These are phyloP conservation scores for Geum urbanum DNA, from an alignment of 306 rosid genomes.

Conservation along the genomic window DNA sequence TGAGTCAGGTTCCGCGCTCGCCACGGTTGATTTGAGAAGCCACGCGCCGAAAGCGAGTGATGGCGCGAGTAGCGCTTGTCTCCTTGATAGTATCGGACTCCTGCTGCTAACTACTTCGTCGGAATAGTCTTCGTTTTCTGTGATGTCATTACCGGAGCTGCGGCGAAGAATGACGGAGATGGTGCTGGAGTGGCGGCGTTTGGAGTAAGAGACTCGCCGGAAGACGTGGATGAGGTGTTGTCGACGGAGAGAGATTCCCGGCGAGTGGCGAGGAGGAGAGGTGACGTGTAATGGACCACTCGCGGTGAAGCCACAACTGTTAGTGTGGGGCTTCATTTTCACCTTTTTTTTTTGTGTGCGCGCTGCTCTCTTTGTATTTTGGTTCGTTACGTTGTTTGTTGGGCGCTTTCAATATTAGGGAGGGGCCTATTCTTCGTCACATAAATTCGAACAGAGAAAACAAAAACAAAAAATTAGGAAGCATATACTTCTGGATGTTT, in stretches of 20 bases:
- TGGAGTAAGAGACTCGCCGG: constrained; percentile 26
- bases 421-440: not conserved
- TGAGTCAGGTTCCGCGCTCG: constrained; percentile 50
- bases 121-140: constrained; percentile 2
- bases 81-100: constrained; percentile 32
- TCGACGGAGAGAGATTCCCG: constrained; percentile 16
- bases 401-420: not conserved
- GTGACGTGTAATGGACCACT: constrained; percentile 29
- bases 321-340: constrained; percentile 52
- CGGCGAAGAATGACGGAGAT: constrained; percentile 30
- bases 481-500: not conserved
- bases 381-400: not conserved
- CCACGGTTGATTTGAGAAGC: constrained; percentile 46
- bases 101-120: constrained; percentile 17
- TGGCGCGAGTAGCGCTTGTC: constrained; percentile 57
- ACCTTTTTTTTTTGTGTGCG: not conserved
- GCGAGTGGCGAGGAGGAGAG: constrained; percentile 22
- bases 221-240: not conserved
- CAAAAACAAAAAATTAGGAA: not conserved
- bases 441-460: not conserved
- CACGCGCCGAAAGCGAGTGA: constrained; percentile 60
- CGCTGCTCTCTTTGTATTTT: not conserved
- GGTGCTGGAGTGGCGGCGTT: constrained; percentile 27
- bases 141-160: constrained; percentile 14
- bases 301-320: constrained; percentile 36